Percentiles rank a stretch among this genome's conserved stretches.
Evolutionary conservation across 1,139 yeast species (phyloP).

Genomic region (Geotrichum cucujoidarum): DNA sequence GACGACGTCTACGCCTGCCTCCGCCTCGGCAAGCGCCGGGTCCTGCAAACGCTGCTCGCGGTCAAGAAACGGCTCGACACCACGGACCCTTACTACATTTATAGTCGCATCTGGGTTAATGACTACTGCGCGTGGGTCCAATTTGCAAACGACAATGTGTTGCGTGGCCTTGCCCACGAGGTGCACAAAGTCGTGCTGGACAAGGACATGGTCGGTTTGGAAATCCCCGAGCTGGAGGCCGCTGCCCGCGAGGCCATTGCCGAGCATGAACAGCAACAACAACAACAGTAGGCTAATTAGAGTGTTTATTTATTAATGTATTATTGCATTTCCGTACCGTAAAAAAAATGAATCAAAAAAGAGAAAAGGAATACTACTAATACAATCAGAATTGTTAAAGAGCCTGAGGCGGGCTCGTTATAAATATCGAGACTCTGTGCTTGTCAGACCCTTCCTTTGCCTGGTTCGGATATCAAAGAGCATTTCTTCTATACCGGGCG

Average conservation of each 20-base stretch:
- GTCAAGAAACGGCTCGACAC: constrained; percentile 70
- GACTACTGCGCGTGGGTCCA: constrained; percentile 80
- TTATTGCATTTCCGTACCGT: background rate
- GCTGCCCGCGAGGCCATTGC: constrained; percentile 27
- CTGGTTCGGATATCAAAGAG: too few species aligned
- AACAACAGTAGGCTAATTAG: background rate
- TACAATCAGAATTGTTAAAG: too few species aligned
- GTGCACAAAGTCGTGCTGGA: constrained; percentile 34
- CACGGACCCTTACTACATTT: constrained; percentile 72
- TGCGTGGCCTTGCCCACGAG: constrained; percentile 66
- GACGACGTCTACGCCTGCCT: constrained; percentile 64
- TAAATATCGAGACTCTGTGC: too few species aligned
- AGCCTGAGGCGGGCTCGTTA: too few species aligned
- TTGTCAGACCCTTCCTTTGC: too few species aligned
- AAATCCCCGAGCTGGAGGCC: constrained; percentile 31
- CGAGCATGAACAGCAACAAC: constrained; percentile 17
- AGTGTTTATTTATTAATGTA: background rate
- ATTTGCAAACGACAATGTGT: constrained; percentile 44
- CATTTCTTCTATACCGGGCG: too few species aligned
- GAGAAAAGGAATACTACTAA: too few species aligned
- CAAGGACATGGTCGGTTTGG: constrained; percentile 30
- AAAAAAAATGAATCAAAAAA: background rate
- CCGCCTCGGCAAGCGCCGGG: constrained; percentile 62
- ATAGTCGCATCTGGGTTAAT: constrained; percentile 72
- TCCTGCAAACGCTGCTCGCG: constrained; percentile 55